A percentile compares a stretch with the other conserved stretches of the same genome.
Conservation (phyloP, 2,329 filamentous ascomycete species). For the Colletotrichum tofieldiae region DNA sequence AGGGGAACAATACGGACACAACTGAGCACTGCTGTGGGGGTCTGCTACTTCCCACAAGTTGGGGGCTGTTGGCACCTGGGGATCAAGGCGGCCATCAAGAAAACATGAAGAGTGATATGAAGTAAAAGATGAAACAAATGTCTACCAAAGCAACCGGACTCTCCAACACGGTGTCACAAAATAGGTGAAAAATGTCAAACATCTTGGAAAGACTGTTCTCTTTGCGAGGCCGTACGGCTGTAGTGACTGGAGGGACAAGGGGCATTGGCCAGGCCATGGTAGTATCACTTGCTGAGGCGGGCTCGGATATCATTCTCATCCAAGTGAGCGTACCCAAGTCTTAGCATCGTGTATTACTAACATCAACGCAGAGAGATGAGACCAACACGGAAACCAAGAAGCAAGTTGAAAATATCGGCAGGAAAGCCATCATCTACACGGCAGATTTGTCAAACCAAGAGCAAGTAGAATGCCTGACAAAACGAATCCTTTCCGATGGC, state of each 20-base stretch:
- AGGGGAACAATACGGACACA: conserved; percentile 9
- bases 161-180: background rate
- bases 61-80: background rate
- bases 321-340: conserved; percentile 15
- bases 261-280: conserved; percentile 48
- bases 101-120: conserved; percentile 13
- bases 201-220: conserved; percentile 45
- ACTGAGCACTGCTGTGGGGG: conserved; percentile 19
- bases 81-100: background rate
- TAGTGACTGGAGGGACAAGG: conserved; percentile 46
- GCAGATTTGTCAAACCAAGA: conserved; percentile 45
- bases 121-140: background rate
- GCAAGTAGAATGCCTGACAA: conserved; percentile 42
- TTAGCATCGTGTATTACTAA: background rate
- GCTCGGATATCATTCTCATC: conserved; percentile 45
- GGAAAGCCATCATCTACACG: conserved; percentile 46
- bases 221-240: conserved; percentile 43
- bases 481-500: conserved; percentile 44
- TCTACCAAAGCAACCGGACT: background rate
- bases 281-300: conserved; percentile 44
- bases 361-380: conserved; percentile 41
- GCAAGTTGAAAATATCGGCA: conserved; percentile 44
- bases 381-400: conserved; percentile 44
- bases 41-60: background rate
- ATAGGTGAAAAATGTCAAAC: conserved; percentile 22